Evolutionary conservation across 2,329 filamentous ascomycete species (phyloP).

Genomic region (Hypomyces perniciosus): DNA sequence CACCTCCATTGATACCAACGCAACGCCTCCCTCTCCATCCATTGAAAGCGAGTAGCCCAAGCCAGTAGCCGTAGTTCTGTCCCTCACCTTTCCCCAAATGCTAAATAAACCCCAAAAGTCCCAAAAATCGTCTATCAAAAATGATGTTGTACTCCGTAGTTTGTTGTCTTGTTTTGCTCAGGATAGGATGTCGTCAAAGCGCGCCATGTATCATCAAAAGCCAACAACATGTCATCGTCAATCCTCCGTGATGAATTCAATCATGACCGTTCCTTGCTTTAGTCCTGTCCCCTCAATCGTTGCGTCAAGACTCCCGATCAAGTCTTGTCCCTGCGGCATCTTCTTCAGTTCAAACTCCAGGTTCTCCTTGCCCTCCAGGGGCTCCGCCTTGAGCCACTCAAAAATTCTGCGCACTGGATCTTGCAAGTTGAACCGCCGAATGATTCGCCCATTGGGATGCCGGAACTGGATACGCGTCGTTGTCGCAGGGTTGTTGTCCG

Average conservation of each 20-base stretch:
- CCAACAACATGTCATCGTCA: slow-evolving; percentile 14
- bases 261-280: slow-evolving; percentile 92
- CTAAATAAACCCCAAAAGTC: not conserved
- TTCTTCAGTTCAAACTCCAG: slow-evolving; percentile 80
- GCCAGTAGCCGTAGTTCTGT: not conserved
- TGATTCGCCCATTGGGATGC: slow-evolving; percentile 75
- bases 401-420: slow-evolving; percentile 81
- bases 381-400: slow-evolving; percentile 92
- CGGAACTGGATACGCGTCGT: slow-evolving; percentile 91
- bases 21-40: not conserved
- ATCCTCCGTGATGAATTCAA: slow-evolving; percentile 69
- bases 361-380: slow-evolving; percentile 72
- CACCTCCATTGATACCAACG: not conserved
- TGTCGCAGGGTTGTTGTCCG: slow-evolving; percentile 60
- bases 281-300: slow-evolving; percentile 77
- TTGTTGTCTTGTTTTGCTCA: too few species aligned
- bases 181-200: not conserved
- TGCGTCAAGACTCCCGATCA: slow-evolving; percentile 67
- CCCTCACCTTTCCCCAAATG: too few species aligned
- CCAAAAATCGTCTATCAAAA: slow-evolving; percentile 7
- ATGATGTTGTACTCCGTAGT: not conserved
- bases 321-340: slow-evolving; percentile 70
- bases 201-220: not conserved
- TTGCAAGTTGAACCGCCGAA: slow-evolving; percentile 72
- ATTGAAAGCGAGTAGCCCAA: not conserved